Evolutionary conservation across 768 basidiomycete genomes (phyloP).

Genomic region (Daedaleopsis sinensis): DNA sequence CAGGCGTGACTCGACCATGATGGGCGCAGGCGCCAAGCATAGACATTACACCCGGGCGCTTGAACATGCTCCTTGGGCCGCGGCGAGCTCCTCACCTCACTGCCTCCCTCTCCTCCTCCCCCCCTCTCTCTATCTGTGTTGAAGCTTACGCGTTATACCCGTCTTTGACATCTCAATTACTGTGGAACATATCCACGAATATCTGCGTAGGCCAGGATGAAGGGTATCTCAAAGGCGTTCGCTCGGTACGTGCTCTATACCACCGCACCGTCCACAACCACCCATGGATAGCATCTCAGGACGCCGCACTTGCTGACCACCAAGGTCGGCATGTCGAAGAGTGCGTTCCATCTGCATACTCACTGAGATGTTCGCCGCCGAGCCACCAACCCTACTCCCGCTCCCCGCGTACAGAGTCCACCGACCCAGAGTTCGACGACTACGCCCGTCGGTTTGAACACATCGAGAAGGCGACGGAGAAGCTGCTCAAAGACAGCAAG

Average conservation of each 20-base stretch:
- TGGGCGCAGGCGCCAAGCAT: no score
- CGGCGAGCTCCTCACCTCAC: background rate
- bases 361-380: slow-evolving; percentile 27
- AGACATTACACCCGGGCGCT: no score
- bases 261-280: background rate
- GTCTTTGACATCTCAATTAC: background rate
- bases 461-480: slow-evolving; percentile 83
- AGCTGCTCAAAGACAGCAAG: slow-evolving; percentile 90
- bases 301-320: slow-evolving; percentile 90
- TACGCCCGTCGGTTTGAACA: slow-evolving; percentile 74
- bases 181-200: background rate
- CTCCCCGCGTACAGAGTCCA: slow-evolving; percentile 55
- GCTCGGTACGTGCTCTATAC: slow-evolving; percentile 27
- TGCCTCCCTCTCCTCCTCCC: background rate
- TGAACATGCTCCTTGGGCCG: no score
- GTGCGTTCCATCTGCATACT: slow-evolving; percentile 43
- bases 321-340: slow-evolving; percentile 92
- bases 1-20: no score
- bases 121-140: background rate
- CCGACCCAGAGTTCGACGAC: slow-evolving; percentile 90
- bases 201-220: slow-evolving; percentile 20
- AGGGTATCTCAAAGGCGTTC: slow-evolving; percentile 34
- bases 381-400: background rate
- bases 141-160: background rate
- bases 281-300: slow-evolving; percentile 40